Base-by-base conservation (phyloP, 352 stramenopile genomes). In the Blastocystis sp. region DNA sequence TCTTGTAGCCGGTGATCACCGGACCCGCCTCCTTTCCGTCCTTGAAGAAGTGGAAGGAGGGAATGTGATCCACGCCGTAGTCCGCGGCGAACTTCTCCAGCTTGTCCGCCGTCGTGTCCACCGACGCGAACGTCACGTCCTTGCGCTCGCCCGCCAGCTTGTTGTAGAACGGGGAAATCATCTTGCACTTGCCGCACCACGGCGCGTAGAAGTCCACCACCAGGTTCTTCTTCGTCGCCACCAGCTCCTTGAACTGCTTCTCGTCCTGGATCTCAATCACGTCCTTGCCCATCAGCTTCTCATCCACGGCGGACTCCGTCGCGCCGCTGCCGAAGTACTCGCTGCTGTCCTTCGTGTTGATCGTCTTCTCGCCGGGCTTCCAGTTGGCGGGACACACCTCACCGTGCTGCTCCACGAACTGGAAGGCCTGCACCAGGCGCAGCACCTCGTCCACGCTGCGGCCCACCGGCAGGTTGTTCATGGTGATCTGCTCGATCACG, bases 381-480 rank as follows among this genome's bases (percentile, higher is more conserved):
- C 94, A 96, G 81, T 92, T 92, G n/a, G 93, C 93, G 7, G 93
- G 94, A 90, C 94, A 97, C 67, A 92, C 91, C 76, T 96, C 94
- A 69, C 93, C 93, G 90, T 96, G 93, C 89, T 96, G 92, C 41
- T 94, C 94, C 69, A 92, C 90, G 90, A 94, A 97, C 90, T 97
- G 92, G 92, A 97, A 95, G 2, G 94, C 94, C 88, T 96, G 91
- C 5, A 97, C 88, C n/a, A 97, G 90, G 64, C 94, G 93, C 78
- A 97, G 89, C 41, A 94, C 92, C 86, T 97, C 94, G 90, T 97
- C 94, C 40, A 96, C 93, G 88, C 92, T 95, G 86, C 93, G 92
- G 70, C 93, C 93, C 21, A 96, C 91, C 3, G 93, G 92, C 76
- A 95, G 76, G 90, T 96, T 92, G 84, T 96, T 96, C 61, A 96